phyloP scores from a whole-genome alignment of 768 basidiomycete species.

The Lactifluus subvellereus region DNA sequence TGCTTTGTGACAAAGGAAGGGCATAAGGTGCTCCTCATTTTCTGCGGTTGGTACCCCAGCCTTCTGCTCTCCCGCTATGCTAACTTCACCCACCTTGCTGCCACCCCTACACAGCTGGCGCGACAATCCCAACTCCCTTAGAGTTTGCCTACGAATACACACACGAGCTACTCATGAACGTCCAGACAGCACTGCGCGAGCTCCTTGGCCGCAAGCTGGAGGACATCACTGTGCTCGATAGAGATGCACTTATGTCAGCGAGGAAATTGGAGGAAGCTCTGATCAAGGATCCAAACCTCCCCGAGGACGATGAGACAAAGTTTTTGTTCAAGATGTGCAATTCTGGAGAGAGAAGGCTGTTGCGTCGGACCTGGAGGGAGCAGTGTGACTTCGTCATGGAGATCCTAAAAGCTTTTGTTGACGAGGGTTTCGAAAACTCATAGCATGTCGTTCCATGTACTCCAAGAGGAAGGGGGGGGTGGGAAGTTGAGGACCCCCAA shows the following conservation, averaged over 20 bases:
- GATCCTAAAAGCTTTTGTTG: neutral
- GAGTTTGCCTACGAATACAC: neutral
- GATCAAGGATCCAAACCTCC: neutral
- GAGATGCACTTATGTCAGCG: neutral
- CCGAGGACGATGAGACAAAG: neutral
- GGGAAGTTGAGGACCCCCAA: neutral
- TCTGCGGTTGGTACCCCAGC: neutral
- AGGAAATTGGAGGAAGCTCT: neutral
- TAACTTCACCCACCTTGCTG: neutral
- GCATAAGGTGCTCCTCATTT: neutral
- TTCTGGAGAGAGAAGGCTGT: neutral
- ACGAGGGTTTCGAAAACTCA: neutral
- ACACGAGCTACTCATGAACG: neutral
- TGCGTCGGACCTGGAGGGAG: neutral
- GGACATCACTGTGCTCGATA: neutral
- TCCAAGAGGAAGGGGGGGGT: neutral
- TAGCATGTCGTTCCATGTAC: neutral
- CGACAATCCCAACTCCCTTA: neutral
- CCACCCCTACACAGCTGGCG: neutral
- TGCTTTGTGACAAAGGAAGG: neutral
- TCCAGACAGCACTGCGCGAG: neutral
- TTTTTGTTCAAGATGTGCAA: neutral
- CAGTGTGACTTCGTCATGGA: neutral
- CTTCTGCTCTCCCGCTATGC: neutral
- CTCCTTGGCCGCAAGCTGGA: neutral